phyloP scores from a whole-genome alignment of 208 protist species.

The Acanthamoeba culbertsoni region DNA sequence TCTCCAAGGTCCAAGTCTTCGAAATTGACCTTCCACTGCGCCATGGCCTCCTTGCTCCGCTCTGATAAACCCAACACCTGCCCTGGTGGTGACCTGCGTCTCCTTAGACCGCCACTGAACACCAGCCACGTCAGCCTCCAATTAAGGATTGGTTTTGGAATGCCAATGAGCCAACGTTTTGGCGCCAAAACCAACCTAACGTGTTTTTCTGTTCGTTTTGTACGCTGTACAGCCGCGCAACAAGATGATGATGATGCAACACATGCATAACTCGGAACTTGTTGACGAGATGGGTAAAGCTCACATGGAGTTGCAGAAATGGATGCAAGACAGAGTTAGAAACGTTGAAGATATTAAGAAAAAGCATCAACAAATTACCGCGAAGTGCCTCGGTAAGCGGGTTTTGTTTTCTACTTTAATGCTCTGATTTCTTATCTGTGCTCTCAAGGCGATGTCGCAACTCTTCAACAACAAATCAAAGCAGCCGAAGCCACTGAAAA shows the following conservation, averaged over 20 bases:
- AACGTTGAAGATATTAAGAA: background rate
- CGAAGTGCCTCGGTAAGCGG: background rate
- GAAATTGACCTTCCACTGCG: conserved; percentile 54
- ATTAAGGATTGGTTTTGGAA: background rate
- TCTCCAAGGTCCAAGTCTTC: conserved; percentile 1
- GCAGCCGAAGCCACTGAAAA: background rate
- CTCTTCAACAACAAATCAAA: conserved; percentile 6
- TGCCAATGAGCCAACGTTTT: background rate
- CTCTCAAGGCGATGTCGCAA: background rate
- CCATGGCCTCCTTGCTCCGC: background rate
- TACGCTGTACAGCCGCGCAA: background rate
- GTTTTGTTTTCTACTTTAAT: background rate
- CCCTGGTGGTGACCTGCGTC: background rate
- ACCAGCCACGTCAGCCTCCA: background rate
- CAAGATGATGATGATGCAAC: background rate
- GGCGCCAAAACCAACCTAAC: background rate
- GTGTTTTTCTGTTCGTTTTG: background rate
- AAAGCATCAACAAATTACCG: background rate
- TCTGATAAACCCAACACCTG: background rate
- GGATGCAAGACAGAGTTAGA: background rate
- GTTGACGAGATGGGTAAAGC: conserved; percentile 14
- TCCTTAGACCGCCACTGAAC: background rate
- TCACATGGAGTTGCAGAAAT: background rate
- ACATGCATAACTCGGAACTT: background rate
- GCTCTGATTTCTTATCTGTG: background rate